Evolutionary conservation across 306 rosid species (phyloP).

Genomic region (Canavalia ensiformis): DNA sequence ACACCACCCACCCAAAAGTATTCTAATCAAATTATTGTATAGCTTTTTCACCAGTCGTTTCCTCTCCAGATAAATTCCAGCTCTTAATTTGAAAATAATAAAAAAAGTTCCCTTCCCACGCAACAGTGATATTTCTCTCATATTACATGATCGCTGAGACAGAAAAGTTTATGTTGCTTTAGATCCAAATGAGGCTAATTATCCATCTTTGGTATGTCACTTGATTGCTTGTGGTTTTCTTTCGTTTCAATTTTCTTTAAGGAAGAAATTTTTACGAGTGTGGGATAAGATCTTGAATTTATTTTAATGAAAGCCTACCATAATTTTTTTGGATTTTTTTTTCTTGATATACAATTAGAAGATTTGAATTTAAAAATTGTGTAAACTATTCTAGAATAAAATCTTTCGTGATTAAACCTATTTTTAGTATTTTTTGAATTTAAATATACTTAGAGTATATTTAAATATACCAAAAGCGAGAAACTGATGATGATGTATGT

Average conservation of each 20-base stretch:
- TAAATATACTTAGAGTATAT: too few relatives aligned
- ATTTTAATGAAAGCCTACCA: background rate
- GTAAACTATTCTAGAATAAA: too few relatives aligned
- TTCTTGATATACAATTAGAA: too few relatives aligned
- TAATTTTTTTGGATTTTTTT: too few relatives aligned
- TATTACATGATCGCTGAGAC: background rate
- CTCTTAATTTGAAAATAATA: background rate
- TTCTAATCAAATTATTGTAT: background rate
- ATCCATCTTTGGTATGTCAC: background rate
- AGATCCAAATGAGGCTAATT: too few relatives aligned
- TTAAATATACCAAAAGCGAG: too few relatives aligned
- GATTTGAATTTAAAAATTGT: too few relatives aligned
- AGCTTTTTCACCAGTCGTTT: background rate
- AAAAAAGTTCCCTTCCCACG: background rate
- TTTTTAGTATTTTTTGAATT: too few relatives aligned
- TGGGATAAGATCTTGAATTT: background rate
- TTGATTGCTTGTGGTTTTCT: background rate
- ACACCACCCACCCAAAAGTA: too few relatives aligned
- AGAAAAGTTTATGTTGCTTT: too few relatives aligned
- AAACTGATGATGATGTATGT: too few relatives aligned
- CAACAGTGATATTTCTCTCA: background rate
- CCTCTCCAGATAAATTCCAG: background rate
- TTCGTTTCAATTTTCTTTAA: background rate
- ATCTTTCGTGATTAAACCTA: too few relatives aligned
- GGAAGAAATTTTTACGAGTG: background rate